Conservation (phyloP, 2,329 filamentous ascomycete species). For the Paracorniculantispora psalliotae region DNA sequence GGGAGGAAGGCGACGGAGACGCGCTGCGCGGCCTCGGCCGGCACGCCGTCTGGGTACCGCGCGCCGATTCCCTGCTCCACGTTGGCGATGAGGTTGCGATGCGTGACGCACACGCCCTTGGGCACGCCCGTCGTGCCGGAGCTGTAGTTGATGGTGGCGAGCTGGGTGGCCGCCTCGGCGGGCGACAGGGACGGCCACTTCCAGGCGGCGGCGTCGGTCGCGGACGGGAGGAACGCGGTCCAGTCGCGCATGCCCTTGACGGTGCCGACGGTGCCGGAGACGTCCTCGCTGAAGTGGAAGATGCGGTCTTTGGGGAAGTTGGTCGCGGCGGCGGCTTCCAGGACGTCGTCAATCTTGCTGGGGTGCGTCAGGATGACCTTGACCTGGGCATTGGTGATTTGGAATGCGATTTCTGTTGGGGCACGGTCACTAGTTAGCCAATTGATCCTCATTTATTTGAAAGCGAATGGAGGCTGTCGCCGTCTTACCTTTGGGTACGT, state of each 20-base stretch:
- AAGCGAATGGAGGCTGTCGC: too few relatives aligned
- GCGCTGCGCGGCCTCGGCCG: slow-evolving; percentile 33
- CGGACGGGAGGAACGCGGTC: slow-evolving; percentile 33
- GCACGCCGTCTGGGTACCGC: slow-evolving; percentile 27
- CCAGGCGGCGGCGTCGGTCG: slow-evolving; percentile 31
- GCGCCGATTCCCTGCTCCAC: slow-evolving; percentile 45
- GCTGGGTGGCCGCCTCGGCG: slow-evolving; percentile 28
- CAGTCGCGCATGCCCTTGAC: slow-evolving; percentile 36
- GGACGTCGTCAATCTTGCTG: slow-evolving; percentile 35
- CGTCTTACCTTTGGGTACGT: slow-evolving; percentile 39
- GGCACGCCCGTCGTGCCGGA: slow-evolving; percentile 48
- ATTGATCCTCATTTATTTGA: too few relatives aligned
- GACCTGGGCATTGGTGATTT: slow-evolving; percentile 47
- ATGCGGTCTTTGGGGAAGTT: slow-evolving; percentile 38
- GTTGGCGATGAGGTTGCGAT: slow-evolving; percentile 46
- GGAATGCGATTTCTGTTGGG: slow-evolving; percentile 43
- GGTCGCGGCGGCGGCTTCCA: slow-evolving; percentile 38
- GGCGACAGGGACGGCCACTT: slow-evolving; percentile 34
- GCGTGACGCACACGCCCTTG: slow-evolving; percentile 46
- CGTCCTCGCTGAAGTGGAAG: slow-evolving; percentile 43
- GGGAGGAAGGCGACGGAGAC: slow-evolving; percentile 58
- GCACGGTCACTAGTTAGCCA: too few relatives aligned
- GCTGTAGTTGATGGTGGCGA: slow-evolving; percentile 46
- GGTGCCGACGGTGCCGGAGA: slow-evolving; percentile 23
- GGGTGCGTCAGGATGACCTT: slow-evolving; percentile 47